Base-by-base conservation (phyloP, 202 grass and related monocot species). In the Hordeum pubiflorum region DNA sequence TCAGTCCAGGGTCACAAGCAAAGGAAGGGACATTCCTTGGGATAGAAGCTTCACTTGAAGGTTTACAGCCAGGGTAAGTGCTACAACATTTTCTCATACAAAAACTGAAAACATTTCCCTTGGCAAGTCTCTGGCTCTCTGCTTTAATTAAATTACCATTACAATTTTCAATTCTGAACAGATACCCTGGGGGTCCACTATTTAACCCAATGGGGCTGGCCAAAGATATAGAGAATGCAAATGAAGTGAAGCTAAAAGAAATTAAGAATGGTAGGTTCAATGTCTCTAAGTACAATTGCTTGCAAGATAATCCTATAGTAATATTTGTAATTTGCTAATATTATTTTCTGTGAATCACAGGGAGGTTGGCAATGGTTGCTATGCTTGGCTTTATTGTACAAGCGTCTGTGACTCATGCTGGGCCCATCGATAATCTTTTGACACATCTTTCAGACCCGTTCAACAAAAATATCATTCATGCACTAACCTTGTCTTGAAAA, bases 321-420 rank as follows among this genome's bases (percentile, higher is more conserved):
- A 40, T 26, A 62, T 9, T 66, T 43, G 23, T 15, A 11, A 10
- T 64, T 76, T 55, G 58, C 76, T 83, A 58, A 81, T 3, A 26
- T 50, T 34, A 33, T 56, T 72, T 72, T 79, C 6, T 44, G n/a
- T 24, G 22, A 60, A 79, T 34, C 60, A 70, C 92, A 97, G 94
- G 91, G 81, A 90, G 91, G 69, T 69, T 94, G 22, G 91, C 91
- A n/a, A 94, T 97, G 94, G 56, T 97, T 58, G 94, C 89, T 41
- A 97, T 97, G 91, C 87, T 97, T 66, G 94, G 91, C 4, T 87
- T 97, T 71, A 86, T 94, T 43, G 87, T 91, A 39, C 94, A 97
- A 74, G 94, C 94, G 39, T 86, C 83, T 1, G 88, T 86, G 64
- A 97, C 88, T 83, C 90, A 91, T 80, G 86, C 57, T 31, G 92